Evolutionary conservation across 257 asterid species (phyloP).

Genomic region (Thymus quinquecostatus): DNA sequence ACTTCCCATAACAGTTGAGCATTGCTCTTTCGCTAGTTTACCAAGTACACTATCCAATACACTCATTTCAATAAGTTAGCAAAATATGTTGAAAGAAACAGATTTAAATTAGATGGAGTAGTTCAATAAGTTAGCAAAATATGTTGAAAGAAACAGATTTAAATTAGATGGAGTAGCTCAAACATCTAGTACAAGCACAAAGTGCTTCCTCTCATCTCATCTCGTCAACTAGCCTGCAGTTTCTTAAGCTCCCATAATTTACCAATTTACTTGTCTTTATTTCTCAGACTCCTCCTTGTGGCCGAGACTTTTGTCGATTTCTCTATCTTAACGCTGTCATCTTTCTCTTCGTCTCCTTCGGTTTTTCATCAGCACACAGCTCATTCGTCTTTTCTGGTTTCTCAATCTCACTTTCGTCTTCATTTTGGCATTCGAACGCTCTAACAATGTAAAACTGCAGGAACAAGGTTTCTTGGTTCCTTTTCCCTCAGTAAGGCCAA

Average conservation of each 20-base stretch:
- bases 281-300: slow-evolving; percentile 46
- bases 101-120: too few relatives aligned
- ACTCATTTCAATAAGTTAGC: background rate
- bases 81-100: background rate
- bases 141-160: background rate
- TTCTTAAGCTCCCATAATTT: background rate
- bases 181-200: background rate
- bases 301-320: slow-evolving; percentile 36
- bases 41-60: too few relatives aligned
- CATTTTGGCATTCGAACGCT: slow-evolving; percentile 41
- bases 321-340: slow-evolving; percentile 13
- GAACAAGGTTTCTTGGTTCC: too few relatives aligned
- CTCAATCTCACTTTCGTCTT: slow-evolving; percentile 27
- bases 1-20: too few relatives aligned
- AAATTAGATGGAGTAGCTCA: too few relatives aligned
- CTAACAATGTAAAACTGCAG: slow-evolving; percentile 69
- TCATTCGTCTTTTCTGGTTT: slow-evolving; percentile 29
- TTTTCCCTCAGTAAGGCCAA: too few relatives aligned
- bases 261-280: slow-evolving; percentile 27
- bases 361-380: background rate
- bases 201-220: background rate
- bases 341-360: slow-evolving; percentile 5
- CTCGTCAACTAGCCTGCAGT: background rate
- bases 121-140: background rate
- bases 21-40: too few relatives aligned